These are phyloP conservation scores for Simmondsia chinensis DNA, from an alignment of 148 eudicot species.

Conservation along the genomic window DNA sequence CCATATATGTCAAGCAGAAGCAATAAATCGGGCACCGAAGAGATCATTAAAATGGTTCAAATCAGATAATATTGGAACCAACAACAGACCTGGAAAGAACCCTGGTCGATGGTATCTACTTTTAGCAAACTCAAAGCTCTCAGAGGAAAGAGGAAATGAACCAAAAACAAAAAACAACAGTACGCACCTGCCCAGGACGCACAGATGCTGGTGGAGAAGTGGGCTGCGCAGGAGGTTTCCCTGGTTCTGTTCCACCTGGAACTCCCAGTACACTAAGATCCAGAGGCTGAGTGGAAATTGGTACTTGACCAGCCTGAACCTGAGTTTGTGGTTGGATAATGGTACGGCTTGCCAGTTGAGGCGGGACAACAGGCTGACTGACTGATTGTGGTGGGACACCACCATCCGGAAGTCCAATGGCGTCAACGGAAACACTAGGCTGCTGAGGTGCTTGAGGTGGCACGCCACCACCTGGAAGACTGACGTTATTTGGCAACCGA, in stretches of 20 bases:
- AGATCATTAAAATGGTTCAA: too few relatives aligned
- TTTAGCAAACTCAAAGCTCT: too few relatives aligned
- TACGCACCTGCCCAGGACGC: constrained; percentile 84
- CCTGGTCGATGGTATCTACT: too few relatives aligned
- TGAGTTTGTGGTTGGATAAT: constrained; percentile 30
- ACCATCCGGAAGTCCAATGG: constrained; percentile 84
- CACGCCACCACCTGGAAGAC: constrained; percentile 64
- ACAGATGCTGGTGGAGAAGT: constrained; percentile 64
- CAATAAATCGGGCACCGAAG: too few relatives aligned
- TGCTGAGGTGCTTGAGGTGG: constrained; percentile 60
- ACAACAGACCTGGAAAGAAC: too few relatives aligned
- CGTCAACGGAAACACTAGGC: constrained; percentile 24
- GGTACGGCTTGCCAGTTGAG: constrained; percentile 44
- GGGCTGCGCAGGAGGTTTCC: constrained; percentile 44
- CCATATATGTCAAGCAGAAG: too few relatives aligned
- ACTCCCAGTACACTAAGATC: constrained; percentile 78
- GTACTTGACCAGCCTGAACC: constrained; percentile 32
- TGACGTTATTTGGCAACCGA: constrained; percentile 29
- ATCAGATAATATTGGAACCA: too few relatives aligned
- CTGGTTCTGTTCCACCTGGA: constrained; percentile 45
- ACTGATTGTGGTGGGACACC: constrained; percentile 74
- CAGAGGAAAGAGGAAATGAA: too few relatives aligned
- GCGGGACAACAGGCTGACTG: constrained; percentile 75
- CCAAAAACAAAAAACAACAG: constrained; percentile 1
- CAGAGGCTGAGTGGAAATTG: constrained; percentile 60